Evolutionary conservation across 129 eudicot genomes (phyloP).

Genomic region (Helichrysum umbraculigerum): DNA sequence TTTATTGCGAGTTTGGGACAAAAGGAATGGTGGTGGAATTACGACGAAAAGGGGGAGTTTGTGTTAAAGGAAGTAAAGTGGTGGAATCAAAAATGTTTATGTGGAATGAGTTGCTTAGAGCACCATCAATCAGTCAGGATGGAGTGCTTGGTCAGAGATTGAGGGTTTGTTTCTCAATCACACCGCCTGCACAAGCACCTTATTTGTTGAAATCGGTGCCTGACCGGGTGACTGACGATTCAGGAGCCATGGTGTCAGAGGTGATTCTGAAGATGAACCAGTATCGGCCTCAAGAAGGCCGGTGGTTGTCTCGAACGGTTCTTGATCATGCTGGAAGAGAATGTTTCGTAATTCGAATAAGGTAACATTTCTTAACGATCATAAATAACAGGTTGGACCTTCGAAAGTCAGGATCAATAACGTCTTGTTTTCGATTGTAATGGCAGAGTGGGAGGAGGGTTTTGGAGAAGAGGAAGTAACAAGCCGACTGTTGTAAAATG

Average conservation of each 20-base stretch:
- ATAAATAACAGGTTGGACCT: neutral
- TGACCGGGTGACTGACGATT: constrained; percentile 86
- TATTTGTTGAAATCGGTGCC: constrained; percentile 89
- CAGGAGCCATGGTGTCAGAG: constrained; percentile 94
- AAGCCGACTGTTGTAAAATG: constrained; percentile 66
- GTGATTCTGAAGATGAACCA: constrained; percentile 75
- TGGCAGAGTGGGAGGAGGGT: constrained; percentile 69
- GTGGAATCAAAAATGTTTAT: constrained; percentile 45
- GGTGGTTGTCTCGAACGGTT: constrained; percentile 94
- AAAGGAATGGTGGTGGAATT: constrained; percentile 67
- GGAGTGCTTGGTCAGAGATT: constrained; percentile 46
- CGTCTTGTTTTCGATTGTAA: neutral
- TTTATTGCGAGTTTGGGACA: constrained; percentile 91
- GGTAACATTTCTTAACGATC: constrained; percentile 39
- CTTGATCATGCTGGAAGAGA: constrained; percentile 93
- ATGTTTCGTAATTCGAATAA: constrained; percentile 80
- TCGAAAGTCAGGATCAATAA: neutral
- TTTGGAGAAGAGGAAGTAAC: constrained; percentile 95
- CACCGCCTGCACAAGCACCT: constrained; percentile 96
- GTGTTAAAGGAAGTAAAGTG: constrained; percentile 58
- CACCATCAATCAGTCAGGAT: constrained; percentile 63
- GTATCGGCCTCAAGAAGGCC: constrained; percentile 91
- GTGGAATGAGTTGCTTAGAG: constrained; percentile 86
- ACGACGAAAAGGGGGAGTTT: constrained; percentile 56
- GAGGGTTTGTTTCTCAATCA: constrained; percentile 62